Evolutionary conservation across 148 eudicot genomes (phyloP).

Genomic region (Salicornia ramosissima): DNA sequence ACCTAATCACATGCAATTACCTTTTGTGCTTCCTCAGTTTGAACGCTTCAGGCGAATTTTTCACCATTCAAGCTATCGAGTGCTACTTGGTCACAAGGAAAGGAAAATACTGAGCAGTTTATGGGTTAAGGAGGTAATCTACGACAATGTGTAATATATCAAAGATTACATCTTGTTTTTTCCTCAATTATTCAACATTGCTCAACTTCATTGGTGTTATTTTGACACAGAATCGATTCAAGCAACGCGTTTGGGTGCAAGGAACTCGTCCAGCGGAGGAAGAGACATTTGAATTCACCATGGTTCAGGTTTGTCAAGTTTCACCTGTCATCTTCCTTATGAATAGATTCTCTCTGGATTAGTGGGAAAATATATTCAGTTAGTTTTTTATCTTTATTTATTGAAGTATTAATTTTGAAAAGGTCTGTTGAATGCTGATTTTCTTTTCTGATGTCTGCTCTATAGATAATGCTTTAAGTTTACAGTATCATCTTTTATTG

Average conservation of each 20-base stretch:
- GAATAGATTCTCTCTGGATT: not conserved
- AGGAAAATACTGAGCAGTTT: constrained; percentile 80
- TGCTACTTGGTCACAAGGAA: constrained; percentile 80
- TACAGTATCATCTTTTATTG: too few species aligned
- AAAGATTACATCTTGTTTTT: not conserved
- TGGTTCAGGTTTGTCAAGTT: constrained; percentile 89
- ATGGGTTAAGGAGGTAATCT: constrained; percentile 67
- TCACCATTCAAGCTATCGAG: constrained; percentile 82
- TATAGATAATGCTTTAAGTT: too few species aligned
- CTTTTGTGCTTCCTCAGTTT: constrained; percentile 43
- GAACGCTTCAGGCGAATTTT: constrained; percentile 90
- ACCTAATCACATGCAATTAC: not conserved
- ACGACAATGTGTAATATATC: not conserved
- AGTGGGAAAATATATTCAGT: not conserved
- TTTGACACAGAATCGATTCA: constrained; percentile 58
- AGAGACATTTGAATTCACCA: constrained; percentile 79
- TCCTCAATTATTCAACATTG: not conserved
- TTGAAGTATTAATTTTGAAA: not conserved
- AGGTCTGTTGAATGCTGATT: too few species aligned
- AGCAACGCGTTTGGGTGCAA: constrained; percentile 83
- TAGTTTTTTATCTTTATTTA: too few species aligned
- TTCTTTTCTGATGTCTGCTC: not conserved
- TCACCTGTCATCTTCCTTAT: not conserved
- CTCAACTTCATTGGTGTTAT: constrained; percentile 10
- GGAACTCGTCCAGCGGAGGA: constrained; percentile 92